Conservation (phyloP, 495 filamentous ascomycete genomes). For the Rostrohypoxylon terebratum region DNA sequence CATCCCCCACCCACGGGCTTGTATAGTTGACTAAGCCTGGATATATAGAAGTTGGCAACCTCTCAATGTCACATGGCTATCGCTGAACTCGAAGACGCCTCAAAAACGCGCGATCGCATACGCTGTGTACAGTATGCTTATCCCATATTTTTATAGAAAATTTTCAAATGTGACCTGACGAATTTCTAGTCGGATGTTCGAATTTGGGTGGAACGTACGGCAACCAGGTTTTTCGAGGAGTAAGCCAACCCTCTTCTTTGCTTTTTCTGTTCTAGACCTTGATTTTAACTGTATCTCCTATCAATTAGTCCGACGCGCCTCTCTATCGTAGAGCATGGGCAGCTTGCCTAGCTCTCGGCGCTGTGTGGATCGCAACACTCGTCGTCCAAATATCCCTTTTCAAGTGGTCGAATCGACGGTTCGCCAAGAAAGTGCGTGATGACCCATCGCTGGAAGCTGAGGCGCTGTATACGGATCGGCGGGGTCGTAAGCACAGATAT, state of each 20-base stretch:
- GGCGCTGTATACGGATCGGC: slow-evolving; percentile 30
- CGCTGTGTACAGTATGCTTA: slow-evolving; percentile 28
- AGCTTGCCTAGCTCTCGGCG: slow-evolving; percentile 33
- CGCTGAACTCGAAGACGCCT: slow-evolving; percentile 33
- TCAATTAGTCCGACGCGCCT: slow-evolving; percentile 28
- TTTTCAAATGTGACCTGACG: slow-evolving; percentile 1
- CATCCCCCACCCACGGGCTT: background rate
- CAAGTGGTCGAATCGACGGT: slow-evolving; percentile 34
- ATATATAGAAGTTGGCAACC: slow-evolving; percentile 33
- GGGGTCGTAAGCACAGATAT: slow-evolving; percentile 28
- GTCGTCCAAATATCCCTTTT: slow-evolving; percentile 30
- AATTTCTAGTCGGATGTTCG: slow-evolving; percentile 30
- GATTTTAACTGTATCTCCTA: background rate
- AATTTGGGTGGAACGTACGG: slow-evolving; percentile 38
- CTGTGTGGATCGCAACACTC: slow-evolving; percentile 31
- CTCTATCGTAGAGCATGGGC: slow-evolving; percentile 34
- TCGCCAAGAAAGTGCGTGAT: slow-evolving; percentile 25
- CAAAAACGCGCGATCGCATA: slow-evolving; percentile 36
- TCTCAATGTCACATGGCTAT: slow-evolving; percentile 37
- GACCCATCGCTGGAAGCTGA: slow-evolving; percentile 26
- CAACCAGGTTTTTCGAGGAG: slow-evolving; percentile 38
- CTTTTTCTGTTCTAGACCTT: background rate
- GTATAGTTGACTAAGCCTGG: background rate
- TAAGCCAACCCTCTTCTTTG: slow-evolving; percentile 6
- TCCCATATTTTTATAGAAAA: background rate